phyloP scores from a whole-genome alignment of 2,329 filamentous ascomycete genomes.

The Ilyonectria sp. region DNA sequence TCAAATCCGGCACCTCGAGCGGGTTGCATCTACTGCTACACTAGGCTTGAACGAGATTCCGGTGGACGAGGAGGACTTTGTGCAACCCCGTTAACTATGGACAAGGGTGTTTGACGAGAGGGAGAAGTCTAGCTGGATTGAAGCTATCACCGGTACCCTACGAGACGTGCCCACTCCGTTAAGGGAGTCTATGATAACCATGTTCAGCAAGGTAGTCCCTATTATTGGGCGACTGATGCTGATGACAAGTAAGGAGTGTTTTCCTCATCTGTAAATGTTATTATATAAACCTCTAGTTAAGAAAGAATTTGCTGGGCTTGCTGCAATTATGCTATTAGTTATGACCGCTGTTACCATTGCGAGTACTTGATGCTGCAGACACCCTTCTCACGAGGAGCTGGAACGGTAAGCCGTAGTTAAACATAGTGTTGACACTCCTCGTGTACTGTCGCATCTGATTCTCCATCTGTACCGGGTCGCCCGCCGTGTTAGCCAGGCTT shows the following conservation, averaged over 20 bases:
- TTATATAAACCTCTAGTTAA: too few species aligned
- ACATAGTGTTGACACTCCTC: too few species aligned
- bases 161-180: slow-evolving; percentile 6
- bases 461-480: too few species aligned
- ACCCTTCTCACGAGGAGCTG: too few species aligned
- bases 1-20: slow-evolving; percentile 10
- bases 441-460: too few species aligned
- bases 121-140: slow-evolving; percentile 4
- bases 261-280: not conserved
- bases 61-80: slow-evolving; percentile 4
- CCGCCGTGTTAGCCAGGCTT: too few species aligned
- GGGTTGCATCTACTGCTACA: slow-evolving; percentile 1
- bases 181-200: slow-evolving; percentile 9
- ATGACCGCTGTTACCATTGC: too few species aligned
- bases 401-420: too few species aligned
- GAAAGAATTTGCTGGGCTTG: too few species aligned
- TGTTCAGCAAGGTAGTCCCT: slow-evolving; percentile 17
- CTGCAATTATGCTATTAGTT: too few species aligned
- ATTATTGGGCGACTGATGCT: slow-evolving; percentile 8
- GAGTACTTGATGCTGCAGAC: too few species aligned
- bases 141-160: not conserved
- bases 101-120: slow-evolving; percentile 13
- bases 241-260: not conserved
- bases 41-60: slow-evolving; percentile 14
- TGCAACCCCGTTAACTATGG: slow-evolving; percentile 2